Evolutionary conservation across 2,329 filamentous ascomycete genomes (phyloP).

Genomic region (Exophiala aquamarina): DNA sequence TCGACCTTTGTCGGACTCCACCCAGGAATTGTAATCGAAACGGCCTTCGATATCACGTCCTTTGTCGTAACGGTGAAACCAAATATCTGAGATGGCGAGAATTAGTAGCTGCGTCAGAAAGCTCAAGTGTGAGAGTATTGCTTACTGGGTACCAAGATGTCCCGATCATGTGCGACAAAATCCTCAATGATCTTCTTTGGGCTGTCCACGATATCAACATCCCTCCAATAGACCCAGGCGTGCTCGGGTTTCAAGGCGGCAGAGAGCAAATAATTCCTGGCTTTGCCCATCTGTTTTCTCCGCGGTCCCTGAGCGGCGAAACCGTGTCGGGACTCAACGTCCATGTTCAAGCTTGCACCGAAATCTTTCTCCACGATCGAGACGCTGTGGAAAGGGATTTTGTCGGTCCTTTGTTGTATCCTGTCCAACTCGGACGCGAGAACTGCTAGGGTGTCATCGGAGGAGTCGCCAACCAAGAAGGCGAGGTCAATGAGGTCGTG

Average conservation of each 20-base stretch:
- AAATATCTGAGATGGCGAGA: constrained; percentile 70
- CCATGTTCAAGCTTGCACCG: constrained; percentile 70
- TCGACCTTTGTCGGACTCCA: constrained; percentile 83
- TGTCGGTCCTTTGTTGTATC: constrained; percentile 77
- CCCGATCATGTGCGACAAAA: constrained; percentile 88
- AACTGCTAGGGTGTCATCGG: constrained; percentile 86
- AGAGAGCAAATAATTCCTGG: constrained; percentile 86
- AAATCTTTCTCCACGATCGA: constrained; percentile 92
- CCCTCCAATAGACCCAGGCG: constrained; percentile 98
- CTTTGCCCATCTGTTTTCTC: constrained; percentile 84
- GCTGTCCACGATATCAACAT: constrained; percentile 93
- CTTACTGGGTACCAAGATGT: constrained; percentile 90
- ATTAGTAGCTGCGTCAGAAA: not conserved
- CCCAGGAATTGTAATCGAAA: constrained; percentile 99
- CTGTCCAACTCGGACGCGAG: constrained; percentile 82
- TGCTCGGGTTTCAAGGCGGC: constrained; percentile 87
- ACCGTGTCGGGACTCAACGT: constrained; percentile 77
- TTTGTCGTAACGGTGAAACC: constrained; percentile 89
- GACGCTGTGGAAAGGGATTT: constrained; percentile 80
- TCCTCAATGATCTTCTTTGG: constrained; percentile 87
- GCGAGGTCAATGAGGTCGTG: constrained; percentile 93
- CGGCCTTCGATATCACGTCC: constrained; percentile 86
- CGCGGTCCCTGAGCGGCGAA: constrained; percentile 87
- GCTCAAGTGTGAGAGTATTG: not conserved
- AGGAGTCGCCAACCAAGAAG: constrained; percentile 90